A percentile compares a stretch with the other conserved stretches of the same genome.
Conservation (phyloP, 768 basidiomycete genomes). For the Pleurotus giganteus region DNA sequence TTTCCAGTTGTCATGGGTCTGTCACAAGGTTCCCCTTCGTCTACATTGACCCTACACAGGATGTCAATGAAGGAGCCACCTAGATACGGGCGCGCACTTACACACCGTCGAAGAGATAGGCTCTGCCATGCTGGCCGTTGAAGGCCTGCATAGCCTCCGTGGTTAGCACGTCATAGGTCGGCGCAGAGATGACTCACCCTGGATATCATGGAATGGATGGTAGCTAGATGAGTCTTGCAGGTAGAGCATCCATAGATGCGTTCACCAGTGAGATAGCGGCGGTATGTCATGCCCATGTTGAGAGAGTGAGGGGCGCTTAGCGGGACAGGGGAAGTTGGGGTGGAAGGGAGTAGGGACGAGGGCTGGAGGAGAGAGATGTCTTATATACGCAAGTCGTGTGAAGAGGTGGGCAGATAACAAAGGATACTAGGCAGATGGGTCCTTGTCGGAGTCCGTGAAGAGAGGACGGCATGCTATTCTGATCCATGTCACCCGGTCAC, state of each 20-base stretch:
- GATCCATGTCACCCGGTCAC: neutral
- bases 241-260: constrained; percentile 86
- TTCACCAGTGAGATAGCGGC: constrained; percentile 80
- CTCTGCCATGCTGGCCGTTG: constrained; percentile 94
- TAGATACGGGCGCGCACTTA: constrained; percentile 39
- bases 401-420: constrained; percentile 13
- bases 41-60: constrained; percentile 78
- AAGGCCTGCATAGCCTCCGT: constrained; percentile 67
- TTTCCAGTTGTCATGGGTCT: constrained; percentile 96
- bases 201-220: constrained; percentile 88
- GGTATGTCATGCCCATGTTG: constrained; percentile 86
- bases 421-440: constrained; percentile 8
- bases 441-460: constrained; percentile 13
- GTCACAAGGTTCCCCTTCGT: constrained; percentile 87
- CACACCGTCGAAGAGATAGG: constrained; percentile 94
- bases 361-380: constrained; percentile 20
- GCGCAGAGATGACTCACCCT: constrained; percentile 48
- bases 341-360: constrained; percentile 23
- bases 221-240: constrained; percentile 90
- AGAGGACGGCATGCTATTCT: constrained; percentile 11
- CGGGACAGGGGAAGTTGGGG: constrained; percentile 9
- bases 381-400: constrained; percentile 13
- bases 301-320: constrained; percentile 16
- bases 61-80: constrained; percentile 13
- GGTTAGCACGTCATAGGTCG: constrained; percentile 15